Percentiles rank a stretch among this genome's conserved stretches.
Evolutionary conservation across 495 filamentous ascomycete species (phyloP).

Genomic region (Bathelium albidoporum): DNA sequence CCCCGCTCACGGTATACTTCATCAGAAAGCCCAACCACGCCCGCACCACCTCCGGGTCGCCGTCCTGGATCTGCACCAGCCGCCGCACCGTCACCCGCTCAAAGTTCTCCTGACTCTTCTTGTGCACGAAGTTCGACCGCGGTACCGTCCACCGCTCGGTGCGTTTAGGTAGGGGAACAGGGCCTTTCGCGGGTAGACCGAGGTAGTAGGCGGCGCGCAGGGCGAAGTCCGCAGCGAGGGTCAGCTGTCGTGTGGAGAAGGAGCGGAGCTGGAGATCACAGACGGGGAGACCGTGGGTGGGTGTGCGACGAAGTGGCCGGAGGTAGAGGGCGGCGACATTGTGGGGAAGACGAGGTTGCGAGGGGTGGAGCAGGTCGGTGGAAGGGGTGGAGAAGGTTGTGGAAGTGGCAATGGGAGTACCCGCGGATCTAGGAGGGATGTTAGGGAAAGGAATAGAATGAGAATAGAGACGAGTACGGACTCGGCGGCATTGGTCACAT

Average conservation of each 20-base stretch:
- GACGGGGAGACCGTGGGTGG: conserved; percentile 64
- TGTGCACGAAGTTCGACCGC: conserved; percentile 78
- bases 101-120: conserved; percentile 97
- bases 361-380: conserved; percentile 16
- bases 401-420: conserved; percentile 5
- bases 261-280: conserved; percentile 91
- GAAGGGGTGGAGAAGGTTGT: background rate
- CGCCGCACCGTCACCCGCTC: conserved; percentile 79
- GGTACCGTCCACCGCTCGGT: conserved; percentile 92
- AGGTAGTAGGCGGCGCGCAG: conserved; percentile 92
- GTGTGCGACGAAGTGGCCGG: conserved; percentile 64
- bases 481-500: background rate
- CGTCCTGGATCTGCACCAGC: conserved; percentile 88
- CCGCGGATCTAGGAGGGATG: background rate
- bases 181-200: conserved; percentile 73
- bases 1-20: conserved; percentile 84
- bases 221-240: conserved; percentile 92
- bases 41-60: conserved; percentile 76
- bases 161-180: conserved; percentile 78
- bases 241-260: conserved; percentile 80
- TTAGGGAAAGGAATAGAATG: background rate
- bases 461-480: background rate
- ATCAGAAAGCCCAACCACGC: conserved; percentile 83
- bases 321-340: conserved; percentile 79
- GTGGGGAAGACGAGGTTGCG: conserved; percentile 51